Evolutionary conservation across 371 early-diverging fungal genomes (phyloP), one percentile per base, ranked within the genome.

Genomic region (Syncephalastrum racemosum): DNA sequence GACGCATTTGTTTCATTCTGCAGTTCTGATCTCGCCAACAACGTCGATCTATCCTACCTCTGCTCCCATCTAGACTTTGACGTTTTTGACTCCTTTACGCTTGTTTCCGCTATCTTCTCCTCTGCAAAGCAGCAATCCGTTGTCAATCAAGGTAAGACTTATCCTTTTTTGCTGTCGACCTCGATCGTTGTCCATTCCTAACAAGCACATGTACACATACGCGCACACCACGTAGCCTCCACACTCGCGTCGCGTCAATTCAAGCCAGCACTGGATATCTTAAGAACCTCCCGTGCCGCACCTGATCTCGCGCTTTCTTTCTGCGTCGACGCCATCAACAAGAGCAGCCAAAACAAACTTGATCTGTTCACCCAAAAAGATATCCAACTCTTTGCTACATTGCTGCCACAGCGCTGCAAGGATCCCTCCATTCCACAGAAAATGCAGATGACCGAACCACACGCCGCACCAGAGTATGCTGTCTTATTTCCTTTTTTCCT

Each of bases 131-230:
- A 67, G 10, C 36, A 31, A 39, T 67, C 78, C 18, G 66, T 80
- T 7, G 61, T 57, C 7, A 60, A 70, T 8, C 80, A 82, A 79
- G 83, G 85, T 82, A 67, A 64, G 4, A 40, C n/a, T 15, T n/a
- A 22, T 15, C 12, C 40, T 14, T 5, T 1, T 22, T 42, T 1
- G 19, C 41, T 47, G 24, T 8, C 22, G 44, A 39, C n/a, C 22
- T 23, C 40, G 18, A 25, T 62, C 23, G 43, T 16, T 47, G 22
- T 50, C 27, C 5, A 27, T 36, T 54, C 42, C 36, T 31, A 31
- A 31, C 36, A 2, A 6, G 3, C 4, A 27, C 3, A 27, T 7
- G 7, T 27, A 27, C 7, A 27, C 27, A 6, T 31, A 5, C 25
- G 5, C 2, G 4, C 25, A 5, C 36, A 31, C 12, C 36, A 22